Base-by-base conservation (phyloP, 2,329 filamentous ascomycete genomes). In the Lecanicillium sp. region DNA sequence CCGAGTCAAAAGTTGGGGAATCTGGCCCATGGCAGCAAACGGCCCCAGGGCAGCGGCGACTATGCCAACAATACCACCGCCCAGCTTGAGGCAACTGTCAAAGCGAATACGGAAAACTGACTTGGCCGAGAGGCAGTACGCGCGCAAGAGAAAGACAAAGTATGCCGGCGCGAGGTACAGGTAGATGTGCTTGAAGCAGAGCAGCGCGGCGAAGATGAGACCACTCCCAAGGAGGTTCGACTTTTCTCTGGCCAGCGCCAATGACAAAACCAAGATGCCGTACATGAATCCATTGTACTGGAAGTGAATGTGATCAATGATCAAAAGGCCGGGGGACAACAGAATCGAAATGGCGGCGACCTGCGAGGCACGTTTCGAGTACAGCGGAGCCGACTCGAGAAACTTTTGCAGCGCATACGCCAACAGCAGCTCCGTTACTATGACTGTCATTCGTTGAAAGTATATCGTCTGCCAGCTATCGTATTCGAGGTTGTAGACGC, bases 211-310 rank as follows among this genome's bases (percentile, higher is more conserved):
- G 59, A 96, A 98, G 6, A 88, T 62, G 2, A 94, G 66, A 0
- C 88, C 92, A 50, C 88, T 92, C 33, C 70, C 67, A 11, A 96
- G 71, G 25, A 92, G 68, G 0, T 84, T 84, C 3, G 82, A 82
- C 53, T 75, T 78, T 50, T 81, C 78, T 36, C 86, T 80, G 6
- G 88, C 87, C 43, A 94, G 66, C 2, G 94, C 83, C 34, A 98
- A 72, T 3, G 92, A 96, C 38, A 90, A 70, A 28, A 96, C 75
- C 36, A 98, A 69, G 31, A 96, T 68, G 28, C 92, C 92, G 58
- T 96, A 98, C 63, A 98, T 78, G 63, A 89, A 88, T 29, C 92
- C 90, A 66, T 98, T 98, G 68, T 98, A 98, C 68, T 98, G 92
- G 60, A 98, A 98, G 60, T 95, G 89, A 47, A 95, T 90, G 59